Evolutionary conservation across 176 grass and related monocot genomes (phyloP), one percentile per base, ranked within the genome.

Genomic region (Avena eriantha): DNA sequence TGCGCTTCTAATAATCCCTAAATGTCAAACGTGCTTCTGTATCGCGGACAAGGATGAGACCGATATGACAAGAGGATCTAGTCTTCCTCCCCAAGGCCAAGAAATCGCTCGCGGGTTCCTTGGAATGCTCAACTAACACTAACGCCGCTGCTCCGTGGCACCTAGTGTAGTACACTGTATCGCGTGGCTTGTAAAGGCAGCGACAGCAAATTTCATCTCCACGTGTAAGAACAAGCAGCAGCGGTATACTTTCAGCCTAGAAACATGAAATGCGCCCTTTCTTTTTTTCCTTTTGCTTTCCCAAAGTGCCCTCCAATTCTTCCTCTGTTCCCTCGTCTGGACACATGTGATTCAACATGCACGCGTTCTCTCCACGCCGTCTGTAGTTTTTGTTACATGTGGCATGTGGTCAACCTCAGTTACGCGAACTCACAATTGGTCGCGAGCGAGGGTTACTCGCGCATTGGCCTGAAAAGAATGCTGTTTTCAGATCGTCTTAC

Each of bases 211-310:
- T 48, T 11, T 49, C 24, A 21, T 16, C 69, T 76, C 77, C 89
- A 87, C 77, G 29, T 80, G 76, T 83, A 21, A 35, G 39, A 75
- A 57, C 66, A 24, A 19, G 84, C 4, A 33, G 79, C 51, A 75
- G 79, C 51, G 31, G 43, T 51, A 76, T 29, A 55, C 33, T 19
- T 22, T 54, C 72, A 16, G 66, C 80, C 75, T 90, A 75, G 89
- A 67, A 84, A 80, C 77, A 59, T 24, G 85, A 58, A 48, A 73
- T 4, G 5, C 43, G 17, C 17, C 77, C 35, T 74, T 78, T 90
- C 55, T 90, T 82, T 47, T 56, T 56, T 53, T 21, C 21, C 77
- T 67, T 84, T 91, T 87, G 67, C 68, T 87, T 91, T 87, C 76
- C 80, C 85, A 76, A 69, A 84, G 85, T 49, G 39, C 43, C 19